These are phyloP conservation scores for Haplosporangium sp. DNA, from an alignment of 371 early-diverging fungal genomes.

Conservation along the genomic window DNA sequence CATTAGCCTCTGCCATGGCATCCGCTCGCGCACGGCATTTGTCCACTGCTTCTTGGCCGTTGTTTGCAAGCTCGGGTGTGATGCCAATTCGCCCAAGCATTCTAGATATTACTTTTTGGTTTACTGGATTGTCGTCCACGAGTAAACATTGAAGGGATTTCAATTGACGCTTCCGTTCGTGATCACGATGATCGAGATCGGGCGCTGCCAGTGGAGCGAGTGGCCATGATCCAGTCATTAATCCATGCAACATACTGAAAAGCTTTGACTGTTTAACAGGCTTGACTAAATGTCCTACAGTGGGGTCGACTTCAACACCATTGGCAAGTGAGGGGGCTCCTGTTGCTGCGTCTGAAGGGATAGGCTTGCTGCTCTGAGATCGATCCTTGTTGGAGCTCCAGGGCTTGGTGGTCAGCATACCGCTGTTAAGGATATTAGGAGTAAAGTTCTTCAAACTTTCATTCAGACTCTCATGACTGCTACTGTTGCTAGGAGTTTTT, in stretches of 20 bases:
- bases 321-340: not conserved
- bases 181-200: constrained; percentile 19
- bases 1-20: constrained; percentile 16
- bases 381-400: constrained; percentile 17
- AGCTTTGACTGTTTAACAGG: constrained; percentile 53
- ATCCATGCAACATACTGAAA: constrained; percentile 47
- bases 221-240: constrained; percentile 54
- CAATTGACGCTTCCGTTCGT: constrained; percentile 42
- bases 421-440: constrained; percentile 51
- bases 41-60: constrained; percentile 61
- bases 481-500: constrained; percentile 7
- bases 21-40: constrained; percentile 40
- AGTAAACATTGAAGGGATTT: constrained; percentile 38
- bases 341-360: not conserved
- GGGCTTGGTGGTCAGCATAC: constrained; percentile 34
- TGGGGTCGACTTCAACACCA: constrained; percentile 16
- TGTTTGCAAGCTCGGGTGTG: constrained; percentile 54
- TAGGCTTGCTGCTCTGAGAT: not conserved
- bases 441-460: constrained; percentile 26
- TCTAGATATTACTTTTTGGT: constrained; percentile 57
- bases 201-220: constrained; percentile 13
- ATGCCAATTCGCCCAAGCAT: constrained; percentile 56
- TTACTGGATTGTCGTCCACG: constrained; percentile 63
- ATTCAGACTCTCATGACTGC: constrained; percentile 24
- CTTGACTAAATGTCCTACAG: constrained; percentile 41